phyloP scores from a whole-genome alignment of 1,284 basidiomycete genomes.

The Apiotrichum montevideense region DNA sequence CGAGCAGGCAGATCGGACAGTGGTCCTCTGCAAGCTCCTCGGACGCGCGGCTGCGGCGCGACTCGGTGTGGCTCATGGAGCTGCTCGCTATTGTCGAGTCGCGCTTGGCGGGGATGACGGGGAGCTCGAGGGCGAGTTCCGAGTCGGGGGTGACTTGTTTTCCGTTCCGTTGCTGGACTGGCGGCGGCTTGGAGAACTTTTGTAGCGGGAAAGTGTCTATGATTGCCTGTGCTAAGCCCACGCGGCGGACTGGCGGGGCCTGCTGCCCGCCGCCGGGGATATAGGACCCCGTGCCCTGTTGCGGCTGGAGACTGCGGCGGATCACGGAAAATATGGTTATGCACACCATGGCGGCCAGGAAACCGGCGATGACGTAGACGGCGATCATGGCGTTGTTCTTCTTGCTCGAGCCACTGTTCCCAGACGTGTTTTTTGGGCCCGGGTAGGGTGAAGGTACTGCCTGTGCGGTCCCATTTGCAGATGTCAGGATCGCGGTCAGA shows the following conservation, averaged over 20 bases:
- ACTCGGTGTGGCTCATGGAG: background rate
- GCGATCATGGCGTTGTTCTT: conserved; percentile 56
- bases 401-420: conserved; percentile 2
- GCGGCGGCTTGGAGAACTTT: conserved; percentile 58
- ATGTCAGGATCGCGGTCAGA: conserved; percentile 62
- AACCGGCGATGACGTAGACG: conserved; percentile 77
- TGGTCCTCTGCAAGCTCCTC: conserved; percentile 52
- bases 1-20: conserved; percentile 87
- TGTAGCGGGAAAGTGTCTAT: conserved; percentile 89
- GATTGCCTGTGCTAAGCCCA: conserved; percentile 76
- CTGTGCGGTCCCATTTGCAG: conserved; percentile 57
- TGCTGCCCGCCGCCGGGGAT: conserved; percentile 5
- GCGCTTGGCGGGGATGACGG: conserved; percentile 2
- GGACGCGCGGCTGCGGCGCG: background rate
- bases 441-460: conserved; percentile 15
- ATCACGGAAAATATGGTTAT: conserved; percentile 36
- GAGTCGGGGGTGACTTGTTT: background rate
- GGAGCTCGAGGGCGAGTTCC: conserved; percentile 4
- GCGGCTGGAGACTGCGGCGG: conserved; percentile 59
- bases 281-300: background rate
- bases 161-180: background rate
- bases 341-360: conserved; percentile 67
- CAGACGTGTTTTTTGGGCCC: conserved; percentile 5
- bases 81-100: conserved; percentile 6
- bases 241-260: conserved; percentile 53